phyloP scores from a whole-genome alignment of 2,329 filamentous ascomycete genomes.

The Claviceps arundinis region DNA sequence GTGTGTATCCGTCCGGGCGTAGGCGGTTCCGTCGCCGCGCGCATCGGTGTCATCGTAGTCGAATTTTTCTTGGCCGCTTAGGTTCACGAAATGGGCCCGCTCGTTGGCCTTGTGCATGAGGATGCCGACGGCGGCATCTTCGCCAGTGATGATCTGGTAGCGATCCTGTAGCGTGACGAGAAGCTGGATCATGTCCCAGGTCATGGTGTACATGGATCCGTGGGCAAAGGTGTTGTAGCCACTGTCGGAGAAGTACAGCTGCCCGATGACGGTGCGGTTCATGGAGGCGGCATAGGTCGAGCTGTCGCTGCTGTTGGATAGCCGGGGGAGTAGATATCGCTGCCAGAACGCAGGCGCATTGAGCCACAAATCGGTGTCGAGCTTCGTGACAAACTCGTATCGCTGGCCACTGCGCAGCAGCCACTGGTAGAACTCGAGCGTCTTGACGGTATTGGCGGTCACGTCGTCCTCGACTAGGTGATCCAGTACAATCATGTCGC shows the following conservation, averaged over 20 bases:
- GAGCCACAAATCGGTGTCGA: slow-evolving; percentile 20
- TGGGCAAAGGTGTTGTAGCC: slow-evolving; percentile 17
- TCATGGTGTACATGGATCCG: slow-evolving; percentile 21
- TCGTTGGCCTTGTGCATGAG: slow-evolving; percentile 15
- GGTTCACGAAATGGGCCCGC: slow-evolving; percentile 15
- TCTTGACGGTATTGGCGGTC: slow-evolving; percentile 21
- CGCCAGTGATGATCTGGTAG: slow-evolving; percentile 15
- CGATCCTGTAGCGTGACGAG: slow-evolving; percentile 14
- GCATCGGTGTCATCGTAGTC: slow-evolving; percentile 17
- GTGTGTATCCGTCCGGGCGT: slow-evolving; percentile 15
- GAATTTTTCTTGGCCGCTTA: slow-evolving; percentile 17
- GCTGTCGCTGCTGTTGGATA: slow-evolving; percentile 3
- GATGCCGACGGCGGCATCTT: slow-evolving; percentile 17
- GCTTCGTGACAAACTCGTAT: slow-evolving; percentile 20
- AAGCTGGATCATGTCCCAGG: slow-evolving; percentile 19
- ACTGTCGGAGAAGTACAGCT: slow-evolving; percentile 14
- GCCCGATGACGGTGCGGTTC: slow-evolving; percentile 15
- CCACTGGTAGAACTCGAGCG: slow-evolving; percentile 20
- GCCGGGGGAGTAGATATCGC: slow-evolving; percentile 12
- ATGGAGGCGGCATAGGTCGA: slow-evolving; percentile 7
- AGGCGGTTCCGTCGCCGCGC: slow-evolving; percentile 15
- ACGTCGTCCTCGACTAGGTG: slow-evolving; percentile 17
- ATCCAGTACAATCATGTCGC: slow-evolving; percentile 22
- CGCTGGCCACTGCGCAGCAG: slow-evolving; percentile 10
- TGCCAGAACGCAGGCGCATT: slow-evolving; percentile 20